Evolutionary conservation across 352 stramenopile species (phyloP).

Genomic region (Pythium sp.): DNA sequence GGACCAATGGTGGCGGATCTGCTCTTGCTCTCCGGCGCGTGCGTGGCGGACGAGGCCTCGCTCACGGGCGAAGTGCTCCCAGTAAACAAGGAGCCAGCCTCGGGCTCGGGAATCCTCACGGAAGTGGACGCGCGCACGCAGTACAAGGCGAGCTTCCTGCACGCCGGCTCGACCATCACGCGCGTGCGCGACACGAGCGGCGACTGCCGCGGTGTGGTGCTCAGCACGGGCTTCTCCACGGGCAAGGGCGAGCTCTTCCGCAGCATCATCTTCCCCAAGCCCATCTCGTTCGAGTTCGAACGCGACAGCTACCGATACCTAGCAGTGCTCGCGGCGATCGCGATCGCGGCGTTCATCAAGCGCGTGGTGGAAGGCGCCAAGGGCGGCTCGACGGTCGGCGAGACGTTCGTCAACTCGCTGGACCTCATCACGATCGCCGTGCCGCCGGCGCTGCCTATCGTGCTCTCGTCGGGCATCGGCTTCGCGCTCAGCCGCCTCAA

Average conservation of each 20-base stretch:
- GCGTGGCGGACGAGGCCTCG: slow-evolving; percentile 64
- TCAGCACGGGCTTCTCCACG: slow-evolving; percentile 62
- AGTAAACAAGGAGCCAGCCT: slow-evolving; percentile 54
- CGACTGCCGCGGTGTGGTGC: slow-evolving; percentile 45
- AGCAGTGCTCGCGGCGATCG: slow-evolving; percentile 25
- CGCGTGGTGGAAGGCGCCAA: slow-evolving; percentile 30
- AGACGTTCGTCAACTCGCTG: slow-evolving; percentile 28
- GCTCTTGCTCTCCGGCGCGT: slow-evolving; percentile 55
- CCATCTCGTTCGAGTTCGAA: slow-evolving; percentile 59
- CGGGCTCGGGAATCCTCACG: slow-evolving; percentile 18
- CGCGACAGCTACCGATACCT: slow-evolving; percentile 65
- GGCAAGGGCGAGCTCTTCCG: slow-evolving; percentile 68
- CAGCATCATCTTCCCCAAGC: slow-evolving; percentile 54
- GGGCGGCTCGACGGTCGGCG: slow-evolving; percentile 18
- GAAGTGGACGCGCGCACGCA: slow-evolving; percentile 32
- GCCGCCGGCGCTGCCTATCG: slow-evolving; percentile 48
- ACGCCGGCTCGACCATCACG: slow-evolving; percentile 43
- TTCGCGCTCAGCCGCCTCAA: slow-evolving; percentile 51
- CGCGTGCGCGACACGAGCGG: slow-evolving; percentile 10
- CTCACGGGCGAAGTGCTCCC: slow-evolving; percentile 73
- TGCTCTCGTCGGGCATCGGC: slow-evolving; percentile 49
- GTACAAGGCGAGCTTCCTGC: slow-evolving; percentile 49
- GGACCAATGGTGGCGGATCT: slow-evolving; percentile 60
- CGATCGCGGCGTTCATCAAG: slow-evolving; percentile 25
- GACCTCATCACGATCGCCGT: slow-evolving; percentile 60